Evolutionary conservation across 2,329 filamentous ascomycete species (phyloP), one percentile per base, ranked within the genome.

Genomic region (Clathrospora elynae): DNA sequence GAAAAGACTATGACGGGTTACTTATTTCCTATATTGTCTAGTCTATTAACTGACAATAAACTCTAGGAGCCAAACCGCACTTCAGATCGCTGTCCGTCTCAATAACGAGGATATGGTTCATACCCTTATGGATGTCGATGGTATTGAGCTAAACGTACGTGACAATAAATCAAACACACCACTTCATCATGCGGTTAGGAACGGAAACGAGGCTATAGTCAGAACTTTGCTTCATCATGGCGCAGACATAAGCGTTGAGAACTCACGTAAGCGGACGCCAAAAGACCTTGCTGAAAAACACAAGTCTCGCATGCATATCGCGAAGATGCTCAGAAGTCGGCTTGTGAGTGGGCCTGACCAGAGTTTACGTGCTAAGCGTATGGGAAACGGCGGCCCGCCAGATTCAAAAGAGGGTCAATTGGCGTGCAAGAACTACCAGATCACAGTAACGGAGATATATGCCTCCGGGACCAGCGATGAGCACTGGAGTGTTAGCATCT

Each of bases 361-460:
- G 12, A 46, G 35, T 12, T 19, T 31, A 2, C 24, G 18, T 2
- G 29, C 29, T 29, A 34, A 31, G 24, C 24, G 35, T 10, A 29
- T 46, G 2, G 32, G 42, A 12, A 24, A 24, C 11, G 42, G 42
- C 6, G 35, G 20, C 5, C 19, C 28, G 14, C 38, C 39, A 17
- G 17, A 17, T 11, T 32, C 34, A 11, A 16, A 8, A 14, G 34
- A 43, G 5, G 39, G 28, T 22, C 28, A 28, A 5, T 9, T 48
- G 13, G 45, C 45, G 11, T 48, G 39, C 30, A 38, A 35, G 17
- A 42, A 43, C 22, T 43, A 24, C 6, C 45, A 48, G 16, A 37
- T 43, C 9, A 39, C 45, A 2, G 13, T 48, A 18, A 43, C 45
- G 2, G 45, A 48, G 18, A 34, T 48, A 1, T 48, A 34, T n/a